Evolutionary conservation across 2,329 filamentous ascomycete genomes (phyloP).

Genomic region (Immersiporthe knoxdaviesiana): DNA sequence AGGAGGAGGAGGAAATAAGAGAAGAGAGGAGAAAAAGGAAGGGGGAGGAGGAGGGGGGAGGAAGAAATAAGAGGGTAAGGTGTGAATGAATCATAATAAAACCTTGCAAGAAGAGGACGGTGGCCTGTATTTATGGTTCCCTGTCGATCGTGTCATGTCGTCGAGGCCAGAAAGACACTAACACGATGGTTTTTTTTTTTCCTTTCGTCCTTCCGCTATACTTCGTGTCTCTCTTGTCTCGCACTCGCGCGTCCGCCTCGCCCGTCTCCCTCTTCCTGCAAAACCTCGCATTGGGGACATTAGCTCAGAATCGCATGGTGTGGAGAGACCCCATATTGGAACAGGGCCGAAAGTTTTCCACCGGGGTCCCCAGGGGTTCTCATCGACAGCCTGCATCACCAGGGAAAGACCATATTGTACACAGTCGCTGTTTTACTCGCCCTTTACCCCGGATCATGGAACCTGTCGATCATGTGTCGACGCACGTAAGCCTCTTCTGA

Average conservation of each 20-base stretch:
- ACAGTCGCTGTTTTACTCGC: conserved; percentile 25
- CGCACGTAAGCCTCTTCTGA: not conserved
- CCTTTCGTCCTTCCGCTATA: not conserved
- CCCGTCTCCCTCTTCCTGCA: not conserved
- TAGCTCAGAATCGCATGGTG: conserved; percentile 17
- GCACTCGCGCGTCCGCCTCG: not conserved
- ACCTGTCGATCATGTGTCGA: not conserved
- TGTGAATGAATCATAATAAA: not conserved
- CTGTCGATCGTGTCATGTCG: not conserved
- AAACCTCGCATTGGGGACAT: conserved; percentile 11
- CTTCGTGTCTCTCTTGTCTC: not conserved
- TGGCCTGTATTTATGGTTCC: conserved; percentile 9
- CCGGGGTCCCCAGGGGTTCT: conserved; percentile 23
- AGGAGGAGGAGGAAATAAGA: not conserved
- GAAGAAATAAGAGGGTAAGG: not conserved
- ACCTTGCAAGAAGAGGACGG: not conserved
- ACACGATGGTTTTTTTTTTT: not conserved
- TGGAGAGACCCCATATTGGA: conserved; percentile 26
- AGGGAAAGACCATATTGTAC: too few relatives aligned
- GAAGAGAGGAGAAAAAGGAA: too few relatives aligned
- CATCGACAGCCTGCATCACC: conserved; percentile 5
- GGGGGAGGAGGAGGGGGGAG: not conserved
- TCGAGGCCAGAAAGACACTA: not conserved
- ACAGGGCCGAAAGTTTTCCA: conserved; percentile 17
- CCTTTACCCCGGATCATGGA: conserved; percentile 25